Base-by-base conservation (phyloP, 2,329 filamentous ascomycete genomes). In the Metarhizium rileyi region DNA sequence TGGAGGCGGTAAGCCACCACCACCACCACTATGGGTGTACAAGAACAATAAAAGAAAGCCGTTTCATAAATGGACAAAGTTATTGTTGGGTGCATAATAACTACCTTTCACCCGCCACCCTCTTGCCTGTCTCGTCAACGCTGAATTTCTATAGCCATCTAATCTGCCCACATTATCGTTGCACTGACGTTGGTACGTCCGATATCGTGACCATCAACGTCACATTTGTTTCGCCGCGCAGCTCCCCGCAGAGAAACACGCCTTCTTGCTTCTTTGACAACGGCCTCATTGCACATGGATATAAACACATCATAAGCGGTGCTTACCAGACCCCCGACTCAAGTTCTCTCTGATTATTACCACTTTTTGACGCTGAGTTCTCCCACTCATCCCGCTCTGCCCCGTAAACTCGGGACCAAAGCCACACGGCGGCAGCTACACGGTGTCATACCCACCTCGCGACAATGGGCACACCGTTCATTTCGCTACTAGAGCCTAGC, bases 381-480 rank as follows among this genome's bases (percentile, higher is more conserved):
- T n/a, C n/a, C n/a, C n/a, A n/a, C n/a, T n/a, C n/a, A n/a, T n/a
- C n/a, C n/a, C n/a, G n/a, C n/a, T n/a, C n/a, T n/a, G n/a, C n/a
- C n/a, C n/a, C n/a, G n/a, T n/a, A n/a, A n/a, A n/a, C n/a, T n/a
- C n/a, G n/a, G n/a, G n/a, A n/a, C n/a, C n/a, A 12, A 28, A 28
- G 27, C 27, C 12, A 28, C 27, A 28, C 12, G 12, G 8, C 4
- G 27, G 12, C 8, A 28, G 8, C 8, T 26, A 20, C 46, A 18
- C n/a, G n/a, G n/a, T n/a, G n/a, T n/a, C n/a, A n/a, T n/a, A 12
- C 38, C 8, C 40, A 25, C 22, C 30, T 23, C 22, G 28, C 35
- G 47, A 61, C 41, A 54, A 75, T 76, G 73, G 71, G 68, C 22
- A 76, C 75, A 1, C 74, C 74, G 1, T 75, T 77, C 61, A 69